Evolutionary conservation across 495 filamentous ascomycete genomes (phyloP).

Genomic region (Cetradonia linearis): DNA sequence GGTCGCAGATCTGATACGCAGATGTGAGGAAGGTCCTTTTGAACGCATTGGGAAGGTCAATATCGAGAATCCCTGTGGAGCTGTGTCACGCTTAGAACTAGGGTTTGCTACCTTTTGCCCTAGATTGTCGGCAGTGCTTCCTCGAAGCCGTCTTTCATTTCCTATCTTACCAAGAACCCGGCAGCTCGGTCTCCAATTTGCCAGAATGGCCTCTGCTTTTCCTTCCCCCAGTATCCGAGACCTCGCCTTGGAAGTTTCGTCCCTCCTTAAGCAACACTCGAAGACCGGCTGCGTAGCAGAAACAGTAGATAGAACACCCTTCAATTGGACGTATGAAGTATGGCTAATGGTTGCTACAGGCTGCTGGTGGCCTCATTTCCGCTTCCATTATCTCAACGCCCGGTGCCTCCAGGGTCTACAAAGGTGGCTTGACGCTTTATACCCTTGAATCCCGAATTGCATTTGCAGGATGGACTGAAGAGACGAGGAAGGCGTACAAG

Average conservation of each 20-base stretch:
- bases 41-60: constrained; percentile 2
- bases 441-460: constrained; percentile 49
- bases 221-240: constrained; percentile 41
- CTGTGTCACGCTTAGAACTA: not conserved
- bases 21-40: not conserved
- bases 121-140: not conserved
- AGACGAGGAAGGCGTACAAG: constrained; percentile 38
- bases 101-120: not conserved
- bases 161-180: not conserved
- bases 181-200: not conserved
- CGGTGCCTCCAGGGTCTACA: constrained; percentile 47
- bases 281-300: constrained; percentile 50
- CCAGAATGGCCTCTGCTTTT: constrained; percentile 24
- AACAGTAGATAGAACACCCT: constrained; percentile 35
- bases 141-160: not conserved
- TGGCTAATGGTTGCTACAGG: constrained; percentile 29
- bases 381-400: constrained; percentile 44
- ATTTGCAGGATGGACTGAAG: constrained; percentile 51
- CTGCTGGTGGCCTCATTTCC: constrained; percentile 52
- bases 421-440: constrained; percentile 52
- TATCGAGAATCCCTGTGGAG: not conserved
- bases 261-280: constrained; percentile 41
- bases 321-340: not conserved
- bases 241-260: constrained; percentile 40
- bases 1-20: not conserved